Conservation (phyloP, 1,284 basidiomycete species). For the Inonotus obliquus region DNA sequence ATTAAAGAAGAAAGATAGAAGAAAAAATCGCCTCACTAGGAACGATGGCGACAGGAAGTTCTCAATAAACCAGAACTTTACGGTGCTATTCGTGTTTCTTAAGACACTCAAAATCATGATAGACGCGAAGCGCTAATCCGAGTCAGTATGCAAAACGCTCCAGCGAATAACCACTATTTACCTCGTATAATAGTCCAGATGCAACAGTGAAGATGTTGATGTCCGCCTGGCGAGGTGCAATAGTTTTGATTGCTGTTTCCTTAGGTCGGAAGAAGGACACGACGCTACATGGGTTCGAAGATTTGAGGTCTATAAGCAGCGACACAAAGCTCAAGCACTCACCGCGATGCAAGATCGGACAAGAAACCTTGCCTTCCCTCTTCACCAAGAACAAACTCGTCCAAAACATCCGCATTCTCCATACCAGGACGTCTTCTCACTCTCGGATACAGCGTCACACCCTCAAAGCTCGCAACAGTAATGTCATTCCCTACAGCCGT, state of each 20-base stretch:
- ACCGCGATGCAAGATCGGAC: slow-evolving; percentile 48
- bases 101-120: slow-evolving; percentile 98
- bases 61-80: slow-evolving; percentile 99
- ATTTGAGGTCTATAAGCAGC: background rate
- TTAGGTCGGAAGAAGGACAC: slow-evolving; percentile 47
- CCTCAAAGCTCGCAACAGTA: slow-evolving; percentile 82
- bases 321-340: slow-evolving; percentile 19
- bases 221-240: slow-evolving; percentile 57
- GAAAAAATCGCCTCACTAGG: slow-evolving; percentile 50
- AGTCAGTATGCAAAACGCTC: slow-evolving; percentile 7
- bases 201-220: slow-evolving; percentile 99
- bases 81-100: slow-evolving; percentile 85
- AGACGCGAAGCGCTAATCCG: slow-evolving; percentile 85
- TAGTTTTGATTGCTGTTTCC: slow-evolving; percentile 23
- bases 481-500: slow-evolving; percentile 64
- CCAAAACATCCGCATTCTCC: slow-evolving; percentile 79
- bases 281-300: slow-evolving; percentile 35
- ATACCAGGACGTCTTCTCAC: slow-evolving; percentile 70
- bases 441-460: slow-evolving; percentile 83
- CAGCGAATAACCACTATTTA: slow-evolving; percentile 27
- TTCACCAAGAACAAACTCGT: slow-evolving; percentile 34
- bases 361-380: slow-evolving; percentile 36
- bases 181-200: slow-evolving; percentile 94
- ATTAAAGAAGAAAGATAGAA: background rate
- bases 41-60: slow-evolving; percentile 99